Conservation (phyloP, 2,329 filamentous ascomycete genomes). For the Botrytis tulipae region DNA sequence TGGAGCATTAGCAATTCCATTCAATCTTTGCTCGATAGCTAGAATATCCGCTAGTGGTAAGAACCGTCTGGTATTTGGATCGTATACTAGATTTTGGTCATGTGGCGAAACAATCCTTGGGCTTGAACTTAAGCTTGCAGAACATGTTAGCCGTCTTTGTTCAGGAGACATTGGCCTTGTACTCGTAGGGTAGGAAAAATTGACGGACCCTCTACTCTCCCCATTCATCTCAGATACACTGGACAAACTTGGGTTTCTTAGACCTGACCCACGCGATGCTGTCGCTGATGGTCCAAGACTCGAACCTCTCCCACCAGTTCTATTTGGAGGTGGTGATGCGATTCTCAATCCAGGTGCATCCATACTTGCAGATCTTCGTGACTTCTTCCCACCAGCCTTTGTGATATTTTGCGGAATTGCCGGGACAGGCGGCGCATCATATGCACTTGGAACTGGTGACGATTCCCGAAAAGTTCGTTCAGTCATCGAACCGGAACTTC, state of each 20-base stretch:
- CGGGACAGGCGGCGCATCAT: conserved; percentile 71
- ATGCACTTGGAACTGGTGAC: conserved; percentile 41
- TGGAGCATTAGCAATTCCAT: conserved; percentile 41
- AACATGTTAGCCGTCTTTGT: conserved; percentile 38
- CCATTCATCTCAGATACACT: conserved; percentile 43
- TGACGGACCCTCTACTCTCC: conserved; percentile 46
- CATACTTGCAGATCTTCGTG: conserved; percentile 40
- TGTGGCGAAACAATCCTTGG: conserved; percentile 32
- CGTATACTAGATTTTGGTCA: conserved; percentile 56
- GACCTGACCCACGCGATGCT: conserved; percentile 29
- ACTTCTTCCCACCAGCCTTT: conserved; percentile 30
- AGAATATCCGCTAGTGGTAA: conserved; percentile 49
- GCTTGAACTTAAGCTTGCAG: conserved; percentile 33
- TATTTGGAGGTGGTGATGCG: conserved; percentile 36
- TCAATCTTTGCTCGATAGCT: conserved; percentile 43
- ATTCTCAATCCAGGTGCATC: conserved; percentile 39
- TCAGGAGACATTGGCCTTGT: conserved; percentile 36
- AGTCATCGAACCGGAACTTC: conserved; percentile 79
- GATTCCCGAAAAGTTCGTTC: conserved; percentile 81
- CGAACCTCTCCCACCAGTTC: conserved; percentile 34
- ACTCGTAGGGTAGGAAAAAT: conserved; percentile 53
- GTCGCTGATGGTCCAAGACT: conserved; percentile 33
- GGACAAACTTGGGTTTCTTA: conserved; percentile 32
- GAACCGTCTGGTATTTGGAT: conserved; percentile 65
- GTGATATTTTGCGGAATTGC: conserved; percentile 58